A percentile compares a stretch with the other conserved stretches of the same genome.
Evolutionary conservation across 2,329 filamentous ascomycete genomes (phyloP).

Genomic region (Aspergillus piperis): DNA sequence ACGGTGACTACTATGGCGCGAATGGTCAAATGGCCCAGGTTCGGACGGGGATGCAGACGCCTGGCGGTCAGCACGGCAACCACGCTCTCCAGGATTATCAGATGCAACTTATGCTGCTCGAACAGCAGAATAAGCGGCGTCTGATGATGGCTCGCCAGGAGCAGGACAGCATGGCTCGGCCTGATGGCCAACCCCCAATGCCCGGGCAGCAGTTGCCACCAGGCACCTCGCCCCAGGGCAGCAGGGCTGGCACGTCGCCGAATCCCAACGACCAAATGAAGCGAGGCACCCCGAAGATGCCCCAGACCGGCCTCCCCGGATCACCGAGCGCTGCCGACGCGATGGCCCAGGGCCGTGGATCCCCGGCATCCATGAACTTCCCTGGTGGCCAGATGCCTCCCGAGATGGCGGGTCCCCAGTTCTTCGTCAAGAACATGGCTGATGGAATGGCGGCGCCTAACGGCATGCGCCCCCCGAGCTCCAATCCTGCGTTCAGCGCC

Average conservation of each 20-base stretch:
- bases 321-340: conserved; percentile 60
- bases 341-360: conserved; percentile 59
- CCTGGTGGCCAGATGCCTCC: conserved; percentile 53
- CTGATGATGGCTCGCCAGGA: conserved; percentile 68
- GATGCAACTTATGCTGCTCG: conserved; percentile 69
- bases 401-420: conserved; percentile 44
- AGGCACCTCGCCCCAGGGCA: conserved; percentile 60
- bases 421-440: conserved; percentile 49
- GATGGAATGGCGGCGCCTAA: conserved; percentile 46
- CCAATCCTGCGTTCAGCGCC: conserved; percentile 51
- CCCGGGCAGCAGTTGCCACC: conserved; percentile 52
- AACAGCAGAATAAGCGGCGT: conserved; percentile 69
- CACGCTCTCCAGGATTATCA: conserved; percentile 70
- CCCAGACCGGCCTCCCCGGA: conserved; percentile 56
- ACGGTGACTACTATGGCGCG: conserved; percentile 59
- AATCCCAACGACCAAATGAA: conserved; percentile 65
- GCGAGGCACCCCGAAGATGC: conserved; percentile 62
- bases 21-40: conserved; percentile 56
- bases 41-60: conserved; percentile 42
- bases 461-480: conserved; percentile 62
- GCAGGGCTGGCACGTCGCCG: conserved; percentile 60
- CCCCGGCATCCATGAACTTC: conserved; percentile 61
- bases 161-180: conserved; percentile 61
- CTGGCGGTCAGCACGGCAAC: conserved; percentile 51
- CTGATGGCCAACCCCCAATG: conserved; percentile 51